Base-by-base conservation (phyloP, 495 filamentous ascomycete genomes). In the Neurospora terricola region DNA sequence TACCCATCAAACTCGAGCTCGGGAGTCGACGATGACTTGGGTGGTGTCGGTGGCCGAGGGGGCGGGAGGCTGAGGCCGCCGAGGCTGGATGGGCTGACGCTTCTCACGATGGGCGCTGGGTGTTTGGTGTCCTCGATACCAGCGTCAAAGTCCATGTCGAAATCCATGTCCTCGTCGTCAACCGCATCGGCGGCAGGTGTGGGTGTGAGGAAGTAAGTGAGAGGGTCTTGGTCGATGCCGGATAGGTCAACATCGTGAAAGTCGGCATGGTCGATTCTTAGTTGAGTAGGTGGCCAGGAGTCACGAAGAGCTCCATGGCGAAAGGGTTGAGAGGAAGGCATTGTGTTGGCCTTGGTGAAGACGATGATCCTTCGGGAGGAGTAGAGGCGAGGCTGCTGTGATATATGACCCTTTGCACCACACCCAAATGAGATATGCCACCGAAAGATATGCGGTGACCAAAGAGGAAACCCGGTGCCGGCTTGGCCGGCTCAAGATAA, bases 181-280 rank as follows among this genome's bases (percentile, higher is more conserved):
- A 79, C 80, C n/a, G 79, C 78, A 36, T 81, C 76, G 18, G 75
- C 73, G 1, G 77, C 76, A 1, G 81, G 79, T 1, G 81, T 77
- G 1, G 85, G 84, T 12, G 85, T 86, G n/a, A 86, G 79, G 73
- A 86, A 86, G 74, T 84, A 86, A 74, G 81, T 82, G 76, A 86
- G 78, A 14, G 85, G 85, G 66, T 86, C 81, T 42, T 84, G 81
- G 69, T 82, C 80, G 70, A 82, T 83, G 59, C 71, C 75, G 39
- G 80, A 73, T 12, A 78, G 76, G 70, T 84, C 81, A 18, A 81
- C 70, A 66, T 82, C 80, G 10, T 81, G 79, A 66, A 83, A 81
- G 69, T 83, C 82, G 69, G 78, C 76, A 43, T 77, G 80, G 73
- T 84, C 79, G 11, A 84, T 73, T 16, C 76, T 77, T 62, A 80